Evolutionary conservation across 192 early-diverging fungal species (phyloP).

Genomic region (Umbelopsis sp.): DNA sequence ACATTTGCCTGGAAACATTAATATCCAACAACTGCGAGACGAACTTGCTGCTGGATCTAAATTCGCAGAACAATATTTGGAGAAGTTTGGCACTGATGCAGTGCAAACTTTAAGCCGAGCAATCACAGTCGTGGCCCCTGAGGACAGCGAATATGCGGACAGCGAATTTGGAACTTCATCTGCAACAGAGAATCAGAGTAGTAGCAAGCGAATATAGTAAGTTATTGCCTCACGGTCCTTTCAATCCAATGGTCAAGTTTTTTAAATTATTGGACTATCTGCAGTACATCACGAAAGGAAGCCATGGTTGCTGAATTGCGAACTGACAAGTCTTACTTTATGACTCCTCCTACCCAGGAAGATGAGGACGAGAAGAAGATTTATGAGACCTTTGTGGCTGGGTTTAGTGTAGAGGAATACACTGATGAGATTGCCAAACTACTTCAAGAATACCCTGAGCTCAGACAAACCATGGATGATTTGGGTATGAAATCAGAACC

Average conservation of each 20-base stretch:
- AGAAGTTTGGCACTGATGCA: constrained; percentile 50
- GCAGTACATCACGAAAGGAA: constrained; percentile 49
- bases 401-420: constrained; percentile 53
- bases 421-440: constrained; percentile 48
- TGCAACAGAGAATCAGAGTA: constrained; percentile 35
- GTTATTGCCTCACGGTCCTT: neutral
- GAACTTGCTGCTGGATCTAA: constrained; percentile 40
- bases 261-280: too few species aligned
- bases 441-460: constrained; percentile 46
- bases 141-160: constrained; percentile 23
- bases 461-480: constrained; percentile 49
- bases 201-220: constrained; percentile 27
- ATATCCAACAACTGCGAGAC: constrained; percentile 31
- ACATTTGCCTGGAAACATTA: constrained; percentile 37
- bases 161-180: constrained; percentile 17
- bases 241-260: neutral
- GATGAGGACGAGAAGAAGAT: constrained; percentile 42
- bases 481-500: constrained; percentile 31
- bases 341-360: constrained; percentile 43
- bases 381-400: constrained; percentile 45
- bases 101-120: constrained; percentile 45
- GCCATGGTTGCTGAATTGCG: constrained; percentile 48
- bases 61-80: constrained; percentile 56
- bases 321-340: constrained; percentile 43
- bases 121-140: constrained; percentile 46